Conservation (phyloP, 2,329 filamentous ascomycete genomes). For the Penicillium hordei region DNA sequence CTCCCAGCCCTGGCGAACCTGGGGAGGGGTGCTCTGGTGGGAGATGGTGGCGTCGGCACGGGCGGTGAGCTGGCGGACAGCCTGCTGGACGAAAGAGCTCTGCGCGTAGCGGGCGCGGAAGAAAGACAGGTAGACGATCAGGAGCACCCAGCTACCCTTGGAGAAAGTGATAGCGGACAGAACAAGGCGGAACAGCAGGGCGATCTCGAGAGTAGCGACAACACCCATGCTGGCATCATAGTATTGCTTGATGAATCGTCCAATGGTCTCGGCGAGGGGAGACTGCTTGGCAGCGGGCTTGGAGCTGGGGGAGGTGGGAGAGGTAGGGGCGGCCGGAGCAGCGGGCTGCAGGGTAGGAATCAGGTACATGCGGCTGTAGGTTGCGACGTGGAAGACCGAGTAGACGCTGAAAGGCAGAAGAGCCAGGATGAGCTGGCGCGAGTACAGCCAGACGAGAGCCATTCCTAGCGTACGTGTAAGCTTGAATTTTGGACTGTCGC, state of each 20-base stretch:
- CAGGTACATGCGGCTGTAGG: conserved; percentile 90
- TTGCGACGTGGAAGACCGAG: conserved; percentile 97
- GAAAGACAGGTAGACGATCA: conserved; percentile 85
- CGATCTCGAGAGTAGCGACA: conserved; percentile 83
- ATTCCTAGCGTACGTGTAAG: conserved; percentile 60
- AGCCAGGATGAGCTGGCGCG: conserved; percentile 83
- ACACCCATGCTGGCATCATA: conserved; percentile 95
- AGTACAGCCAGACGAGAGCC: conserved; percentile 92
- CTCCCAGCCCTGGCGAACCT: conserved; percentile 76
- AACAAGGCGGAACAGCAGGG: conserved; percentile 79
- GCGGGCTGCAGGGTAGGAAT: conserved; percentile 81
- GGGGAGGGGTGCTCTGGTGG: conserved; percentile 82
- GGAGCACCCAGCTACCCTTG: conserved; percentile 85
- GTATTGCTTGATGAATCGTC: conserved; percentile 94
- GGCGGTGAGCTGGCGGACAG: conserved; percentile 69
- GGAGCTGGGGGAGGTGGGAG: conserved; percentile 56
- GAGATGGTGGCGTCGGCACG: conserved; percentile 79
- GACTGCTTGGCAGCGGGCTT: conserved; percentile 50
- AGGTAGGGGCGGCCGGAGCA: conserved; percentile 51
- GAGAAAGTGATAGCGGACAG: conserved; percentile 82
- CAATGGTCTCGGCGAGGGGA: conserved; percentile 78
- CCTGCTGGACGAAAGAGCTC: conserved; percentile 87
- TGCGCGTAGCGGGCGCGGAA: conserved; percentile 86
- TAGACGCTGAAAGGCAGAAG: conserved; percentile 94
- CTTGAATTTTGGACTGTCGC: background rate